Evolutionary conservation across 371 early-diverging fungal species (phyloP).

Genomic region (Basidiobolus meristosporus): DNA sequence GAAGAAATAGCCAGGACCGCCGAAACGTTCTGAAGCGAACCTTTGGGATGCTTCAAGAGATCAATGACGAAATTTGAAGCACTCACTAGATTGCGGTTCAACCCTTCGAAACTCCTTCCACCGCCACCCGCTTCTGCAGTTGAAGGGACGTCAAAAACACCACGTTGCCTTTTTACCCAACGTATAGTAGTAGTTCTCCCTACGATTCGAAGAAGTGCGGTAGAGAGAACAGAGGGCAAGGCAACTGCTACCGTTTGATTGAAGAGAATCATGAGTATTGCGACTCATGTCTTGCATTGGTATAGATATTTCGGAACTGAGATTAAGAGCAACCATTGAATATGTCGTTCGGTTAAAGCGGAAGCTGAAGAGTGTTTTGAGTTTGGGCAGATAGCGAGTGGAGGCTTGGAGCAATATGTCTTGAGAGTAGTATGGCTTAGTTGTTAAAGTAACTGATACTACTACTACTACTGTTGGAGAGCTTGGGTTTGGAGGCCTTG

Average conservation of each 20-base stretch:
- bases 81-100: background rate
- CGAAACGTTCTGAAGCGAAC: background rate
- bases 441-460: background rate
- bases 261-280: background rate
- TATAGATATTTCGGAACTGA: background rate
- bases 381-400: background rate
- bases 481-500: no score
- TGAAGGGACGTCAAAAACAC: constrained; percentile 17
- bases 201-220: constrained; percentile 10
- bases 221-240: constrained; percentile 10
- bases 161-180: constrained; percentile 22
- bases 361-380: background rate
- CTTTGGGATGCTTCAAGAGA: background rate
- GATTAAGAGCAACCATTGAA: background rate
- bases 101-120: constrained; percentile 5
- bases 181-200: constrained; percentile 16
- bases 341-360: background rate
- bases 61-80: no score
- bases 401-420: background rate
- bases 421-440: background rate
- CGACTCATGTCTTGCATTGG: background rate
- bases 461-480: background rate
- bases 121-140: constrained; percentile 4
- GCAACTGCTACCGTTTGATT: background rate
- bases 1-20: background rate